These are phyloP conservation scores for Arthroderma uncinatum DNA, from an alignment of 2,329 filamentous ascomycete genomes.

Conservation along the genomic window DNA sequence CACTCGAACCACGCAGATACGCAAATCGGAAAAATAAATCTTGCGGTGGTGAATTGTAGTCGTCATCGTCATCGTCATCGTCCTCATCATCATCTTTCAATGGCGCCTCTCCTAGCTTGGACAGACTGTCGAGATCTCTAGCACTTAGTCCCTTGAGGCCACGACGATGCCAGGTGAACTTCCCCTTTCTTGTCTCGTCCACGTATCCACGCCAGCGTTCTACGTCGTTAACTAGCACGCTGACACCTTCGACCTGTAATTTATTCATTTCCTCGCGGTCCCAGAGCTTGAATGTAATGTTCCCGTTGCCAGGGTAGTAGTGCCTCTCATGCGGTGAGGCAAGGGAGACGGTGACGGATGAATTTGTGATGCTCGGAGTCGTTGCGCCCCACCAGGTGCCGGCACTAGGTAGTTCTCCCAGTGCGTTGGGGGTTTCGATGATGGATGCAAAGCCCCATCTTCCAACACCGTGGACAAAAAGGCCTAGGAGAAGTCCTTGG, in stretches of 20 bases:
- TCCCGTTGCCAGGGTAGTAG: constrained; percentile 29
- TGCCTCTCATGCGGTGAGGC: constrained; percentile 18
- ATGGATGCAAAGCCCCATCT: constrained; percentile 89
- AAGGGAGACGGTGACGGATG: constrained; percentile 36
- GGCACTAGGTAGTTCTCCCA: constrained; percentile 43
- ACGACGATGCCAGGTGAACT: constrained; percentile 42
- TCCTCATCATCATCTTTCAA: background rate
- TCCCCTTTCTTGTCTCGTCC: constrained; percentile 38
- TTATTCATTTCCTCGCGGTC: constrained; percentile 30
- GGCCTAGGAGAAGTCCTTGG: constrained; percentile 76
- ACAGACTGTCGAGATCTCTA: constrained; percentile 10
- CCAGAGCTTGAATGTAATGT: constrained; percentile 38
- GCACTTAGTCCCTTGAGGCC: constrained; percentile 32
- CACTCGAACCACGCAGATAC: constrained; percentile 33
- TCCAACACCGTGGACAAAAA: constrained; percentile 89
- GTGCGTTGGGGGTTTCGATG: constrained; percentile 63
- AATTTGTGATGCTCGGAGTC: constrained; percentile 44
- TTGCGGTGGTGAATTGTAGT: constrained; percentile 23
- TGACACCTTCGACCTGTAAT: constrained; percentile 44
- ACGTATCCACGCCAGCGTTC: constrained; percentile 49
- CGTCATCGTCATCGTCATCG: constrained; percentile 14
- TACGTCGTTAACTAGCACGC: constrained; percentile 52
- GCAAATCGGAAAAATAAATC: constrained; percentile 40
- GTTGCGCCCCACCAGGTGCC: constrained; percentile 36
- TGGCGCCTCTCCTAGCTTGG: constrained; percentile 7